Evolutionary conservation across 2,329 filamentous ascomycete genomes (phyloP), one percentile per base, ranked within the genome.

Genomic region (Lachnellula arida): DNA sequence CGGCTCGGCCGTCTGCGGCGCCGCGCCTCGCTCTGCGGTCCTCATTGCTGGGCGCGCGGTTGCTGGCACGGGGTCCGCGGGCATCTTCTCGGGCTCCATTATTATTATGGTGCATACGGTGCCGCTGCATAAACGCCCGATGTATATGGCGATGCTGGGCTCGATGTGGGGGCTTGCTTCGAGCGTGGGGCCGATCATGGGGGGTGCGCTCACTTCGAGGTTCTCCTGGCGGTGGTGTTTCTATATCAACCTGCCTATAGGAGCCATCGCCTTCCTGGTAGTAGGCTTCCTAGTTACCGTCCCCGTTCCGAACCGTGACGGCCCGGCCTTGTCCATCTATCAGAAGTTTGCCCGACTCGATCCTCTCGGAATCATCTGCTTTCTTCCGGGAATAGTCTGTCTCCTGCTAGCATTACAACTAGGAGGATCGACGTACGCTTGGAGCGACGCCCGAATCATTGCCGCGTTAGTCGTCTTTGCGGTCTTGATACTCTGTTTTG

Each of bases 241-340:
- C 53, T 64, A 60, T 49, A 64, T 63, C 59, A 76, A 75, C 49
- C 63, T 76, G n/a, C 74, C 70, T 12, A 75, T 42, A 22, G 57
- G 57, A 5, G 51, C 15, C 32, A 32, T 32, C 8, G 28, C 28
- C 7, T 32, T 32, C 28, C 2, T 9, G 28, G 28, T 32, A 8
- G 28, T 32, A 8, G 28, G 28, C 28, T 32, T 32, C 8, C 28
- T 32, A 32, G 32, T 54, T 12, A 35, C 34, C 11, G n/a, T 53
- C 9, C 12, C 47, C 17, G 22, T 54, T 25, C 34, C 57, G 28
- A 32, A 32, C 28, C 7, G 7, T 32, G 28, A 8, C 28, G 28
- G 28, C 8, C 28, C 28, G 28, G 2, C 28, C n/a, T 23, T 47
- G 8, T 50, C 51, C 14, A 22, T 54, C 25, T 34, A 40, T 23